Evolutionary conservation across 163 green algal genomes (phyloP).

Genomic region (Prototheca wickerhamii): DNA sequence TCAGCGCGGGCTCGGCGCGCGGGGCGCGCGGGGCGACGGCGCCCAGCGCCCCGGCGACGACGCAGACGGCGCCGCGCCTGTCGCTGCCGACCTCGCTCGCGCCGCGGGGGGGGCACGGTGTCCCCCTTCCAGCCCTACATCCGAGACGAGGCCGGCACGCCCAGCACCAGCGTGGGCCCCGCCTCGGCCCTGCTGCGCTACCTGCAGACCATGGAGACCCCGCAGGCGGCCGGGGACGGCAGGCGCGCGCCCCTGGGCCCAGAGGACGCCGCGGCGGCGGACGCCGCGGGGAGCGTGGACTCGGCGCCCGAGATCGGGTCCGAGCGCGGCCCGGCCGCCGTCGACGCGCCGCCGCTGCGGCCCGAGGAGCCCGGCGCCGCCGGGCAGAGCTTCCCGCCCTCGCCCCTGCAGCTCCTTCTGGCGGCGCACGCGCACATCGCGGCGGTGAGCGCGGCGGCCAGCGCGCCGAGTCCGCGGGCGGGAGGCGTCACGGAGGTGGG

Average conservation of each 20-base stretch:
- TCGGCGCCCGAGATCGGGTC: too few relatives aligned
- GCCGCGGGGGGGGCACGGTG: neutral
- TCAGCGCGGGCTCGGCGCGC: neutral
- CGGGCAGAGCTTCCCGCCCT: neutral
- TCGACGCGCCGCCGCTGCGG: neutral
- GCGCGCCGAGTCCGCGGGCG: neutral
- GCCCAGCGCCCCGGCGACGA: neutral
- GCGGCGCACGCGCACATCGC: neutral
- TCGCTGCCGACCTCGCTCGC: neutral
- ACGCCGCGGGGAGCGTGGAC: too few relatives aligned
- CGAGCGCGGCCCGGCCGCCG: neutral
- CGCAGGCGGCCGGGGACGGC: neutral
- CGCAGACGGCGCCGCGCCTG: too few relatives aligned
- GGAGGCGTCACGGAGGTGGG: too few relatives aligned
- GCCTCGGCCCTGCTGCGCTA: constrained; percentile 1
- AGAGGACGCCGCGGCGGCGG: too few relatives aligned
- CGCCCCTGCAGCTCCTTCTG: neutral
- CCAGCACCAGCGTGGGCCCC: neutral
- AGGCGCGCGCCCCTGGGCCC: too few relatives aligned
- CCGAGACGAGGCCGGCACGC: neutral
- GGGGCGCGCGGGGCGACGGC: too few relatives aligned
- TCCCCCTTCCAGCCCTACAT: constrained; percentile 1
- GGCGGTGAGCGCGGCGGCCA: neutral
- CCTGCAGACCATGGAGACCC: neutral
- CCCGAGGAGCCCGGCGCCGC: neutral